These are phyloP conservation scores for Neonectria punicea DNA, from an alignment of 2,329 filamentous ascomycete genomes.

Conservation along the genomic window DNA sequence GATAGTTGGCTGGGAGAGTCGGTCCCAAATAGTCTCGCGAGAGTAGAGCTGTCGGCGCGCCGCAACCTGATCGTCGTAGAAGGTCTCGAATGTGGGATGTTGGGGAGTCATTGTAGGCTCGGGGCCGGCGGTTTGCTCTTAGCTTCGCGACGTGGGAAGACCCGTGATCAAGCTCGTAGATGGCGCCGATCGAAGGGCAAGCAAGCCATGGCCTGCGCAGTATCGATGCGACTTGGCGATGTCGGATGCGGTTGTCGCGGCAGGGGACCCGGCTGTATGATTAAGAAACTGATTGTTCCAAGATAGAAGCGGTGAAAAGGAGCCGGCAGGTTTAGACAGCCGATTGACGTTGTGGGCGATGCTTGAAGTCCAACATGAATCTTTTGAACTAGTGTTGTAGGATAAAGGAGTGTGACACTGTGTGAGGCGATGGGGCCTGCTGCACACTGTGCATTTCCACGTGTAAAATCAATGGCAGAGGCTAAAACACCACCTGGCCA, in stretches of 20 bases:
- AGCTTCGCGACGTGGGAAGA: constrained; percentile 34
- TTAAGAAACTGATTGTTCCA: neutral
- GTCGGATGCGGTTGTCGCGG: constrained; percentile 7
- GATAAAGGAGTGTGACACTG: constrained; percentile 30
- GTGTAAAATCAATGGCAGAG: neutral
- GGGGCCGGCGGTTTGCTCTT: constrained; percentile 28
- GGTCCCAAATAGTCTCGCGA: constrained; percentile 44
- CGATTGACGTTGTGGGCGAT: constrained; percentile 15
- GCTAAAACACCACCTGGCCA: neutral
- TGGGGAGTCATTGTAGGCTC: constrained; percentile 48
- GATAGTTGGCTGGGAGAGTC: constrained; percentile 49
- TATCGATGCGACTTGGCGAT: constrained; percentile 18
- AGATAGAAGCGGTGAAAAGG: neutral
- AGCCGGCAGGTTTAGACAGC: constrained; percentile 5
- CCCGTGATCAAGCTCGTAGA: constrained; percentile 40
- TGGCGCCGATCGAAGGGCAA: constrained; percentile 35
- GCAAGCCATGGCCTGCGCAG: constrained; percentile 40
- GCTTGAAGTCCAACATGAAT: constrained; percentile 26
- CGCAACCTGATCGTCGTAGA: constrained; percentile 50
- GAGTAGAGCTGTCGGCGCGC: constrained; percentile 46
- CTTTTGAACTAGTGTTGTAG: constrained; percentile 30
- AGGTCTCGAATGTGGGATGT: constrained; percentile 46
- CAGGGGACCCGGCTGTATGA: neutral
- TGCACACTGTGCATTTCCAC: constrained; percentile 29
- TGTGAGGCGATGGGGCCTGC: constrained; percentile 2